phyloP scores from a whole-genome alignment of 768 basidiomycete genomes.

The Inosperma sp. region DNA sequence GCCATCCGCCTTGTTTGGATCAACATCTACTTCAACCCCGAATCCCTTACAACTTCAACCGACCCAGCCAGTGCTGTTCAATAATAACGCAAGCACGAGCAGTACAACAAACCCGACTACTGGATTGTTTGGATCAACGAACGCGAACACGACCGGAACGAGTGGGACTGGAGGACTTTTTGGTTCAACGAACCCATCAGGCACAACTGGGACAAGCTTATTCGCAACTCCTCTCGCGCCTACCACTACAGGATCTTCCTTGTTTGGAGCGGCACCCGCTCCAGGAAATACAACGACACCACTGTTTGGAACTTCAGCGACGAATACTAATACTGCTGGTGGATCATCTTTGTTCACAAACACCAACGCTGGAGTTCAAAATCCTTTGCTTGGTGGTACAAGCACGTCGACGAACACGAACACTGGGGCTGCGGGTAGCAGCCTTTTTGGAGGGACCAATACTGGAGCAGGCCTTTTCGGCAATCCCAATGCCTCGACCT shows the following conservation, averaged over 20 bases:
- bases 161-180: constrained; percentile 15
- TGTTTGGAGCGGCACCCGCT: constrained; percentile 15
- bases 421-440: neutral
- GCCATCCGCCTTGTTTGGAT: constrained; percentile 19
- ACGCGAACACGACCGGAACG: constrained; percentile 8
- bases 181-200: constrained; percentile 12
- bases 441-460: constrained; percentile 3
- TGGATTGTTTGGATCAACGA: constrained; percentile 11
- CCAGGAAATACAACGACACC: constrained; percentile 13
- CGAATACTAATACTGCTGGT: constrained; percentile 13
- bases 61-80: constrained; percentile 16
- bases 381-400: constrained; percentile 13
- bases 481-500: constrained; percentile 5
- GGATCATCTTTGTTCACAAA: constrained; percentile 6
- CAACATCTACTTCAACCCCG: constrained; percentile 6
- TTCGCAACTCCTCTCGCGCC: constrained; percentile 20
- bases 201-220: constrained; percentile 23
- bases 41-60: constrained; percentile 18
- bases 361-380: constrained; percentile 7
- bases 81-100: constrained; percentile 5
- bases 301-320: constrained; percentile 14
- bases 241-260: constrained; percentile 7
- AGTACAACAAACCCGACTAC: constrained; percentile 10
- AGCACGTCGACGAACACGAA: constrained; percentile 11
- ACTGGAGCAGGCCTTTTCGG: constrained; percentile 29